Base-by-base conservation (phyloP, 2,329 filamentous ascomycete genomes). In the Cladosporium sp. region DNA sequence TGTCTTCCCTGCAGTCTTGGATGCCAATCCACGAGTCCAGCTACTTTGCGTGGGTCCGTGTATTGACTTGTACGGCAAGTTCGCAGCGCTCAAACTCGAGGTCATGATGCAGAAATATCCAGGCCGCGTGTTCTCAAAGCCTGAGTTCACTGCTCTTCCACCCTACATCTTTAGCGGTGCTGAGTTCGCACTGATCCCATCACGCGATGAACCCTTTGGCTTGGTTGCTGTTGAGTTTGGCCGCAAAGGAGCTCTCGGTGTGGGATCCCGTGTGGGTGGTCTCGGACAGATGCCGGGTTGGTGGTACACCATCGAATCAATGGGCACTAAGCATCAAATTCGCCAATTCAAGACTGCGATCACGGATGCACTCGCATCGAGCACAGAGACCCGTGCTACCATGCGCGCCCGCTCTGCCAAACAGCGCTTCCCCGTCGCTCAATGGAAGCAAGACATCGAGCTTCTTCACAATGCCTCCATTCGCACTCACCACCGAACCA, bases 271-370 rank as follows among this genome's bases (percentile, higher is more conserved):
- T 55, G 86, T 88, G 37, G 85, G 85, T 63, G 86, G 85, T 54
- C 77, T 88, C 17, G 84, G 85, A 15, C 83, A 86, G 67, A 87
- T 88, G 85, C 86, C 86, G 19, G 86, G 86, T 19, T 88, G 85
- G 82, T 88, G 85, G 85, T 88, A 83, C 69, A 87, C 85, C 0
- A 82, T 88, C 58, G 86, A 88, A 69, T 86, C 83, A 0, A 84
- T 80, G 6, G 82, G 82, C 1, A 85, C 84, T 0, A 79, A 79
- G 42, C 85, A 88, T 73, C 73, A 87, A 39, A 75, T 87, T 52
- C 80, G 82, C 49, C 86, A 88, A 67, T 88, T 88, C 75, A 84
- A 83, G 69, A 76, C 79, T 61, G 83, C 85, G 11, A 87, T 88
- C 61, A 74, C 82, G 15, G 78, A 79, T 55, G 86, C 85, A 1